Conservation (phyloP, 805 yeast genomes). For the Saccharomycopsis sp. region DNA sequence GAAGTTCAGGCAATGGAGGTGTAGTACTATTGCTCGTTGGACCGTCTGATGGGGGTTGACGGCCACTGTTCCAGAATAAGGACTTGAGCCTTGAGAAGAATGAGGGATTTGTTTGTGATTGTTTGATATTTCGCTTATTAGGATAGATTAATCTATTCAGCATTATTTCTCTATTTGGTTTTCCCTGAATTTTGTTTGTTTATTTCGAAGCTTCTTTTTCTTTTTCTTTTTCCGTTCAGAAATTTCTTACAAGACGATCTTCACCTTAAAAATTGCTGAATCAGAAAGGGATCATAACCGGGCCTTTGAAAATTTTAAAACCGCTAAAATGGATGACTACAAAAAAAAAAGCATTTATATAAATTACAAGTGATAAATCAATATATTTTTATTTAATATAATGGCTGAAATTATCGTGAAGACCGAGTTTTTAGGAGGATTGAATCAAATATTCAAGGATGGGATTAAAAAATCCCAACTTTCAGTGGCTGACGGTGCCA, state of each 20-base stretch:
- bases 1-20: too few relatives aligned
- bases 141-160: conserved; percentile 20
- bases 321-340: too few relatives aligned
- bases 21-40: too few relatives aligned
- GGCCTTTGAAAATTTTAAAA: too few relatives aligned
- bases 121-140: conserved; percentile 1
- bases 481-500: conserved; percentile 9
- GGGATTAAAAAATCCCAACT: conserved; percentile 12
- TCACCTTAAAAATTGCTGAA: neutral
- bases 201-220: neutral
- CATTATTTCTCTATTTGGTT: conserved; percentile 6
- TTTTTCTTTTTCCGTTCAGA: neutral
- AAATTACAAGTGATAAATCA: neutral
- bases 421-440: conserved; percentile 21
- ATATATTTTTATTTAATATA: neutral
- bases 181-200: neutral
- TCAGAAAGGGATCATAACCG: conserved; percentile 5
- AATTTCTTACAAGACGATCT: too few relatives aligned
- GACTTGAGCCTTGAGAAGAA: conserved; percentile 1
- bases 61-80: too few relatives aligned
- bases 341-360: too few relatives aligned
- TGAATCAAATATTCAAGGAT: conserved; percentile 21
- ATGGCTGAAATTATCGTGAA: conserved; percentile 12
- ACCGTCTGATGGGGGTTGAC: too few relatives aligned
- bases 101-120: neutral